phyloP scores from a whole-genome alignment of 768 basidiomycete genomes.

The Suillus decipiens region DNA sequence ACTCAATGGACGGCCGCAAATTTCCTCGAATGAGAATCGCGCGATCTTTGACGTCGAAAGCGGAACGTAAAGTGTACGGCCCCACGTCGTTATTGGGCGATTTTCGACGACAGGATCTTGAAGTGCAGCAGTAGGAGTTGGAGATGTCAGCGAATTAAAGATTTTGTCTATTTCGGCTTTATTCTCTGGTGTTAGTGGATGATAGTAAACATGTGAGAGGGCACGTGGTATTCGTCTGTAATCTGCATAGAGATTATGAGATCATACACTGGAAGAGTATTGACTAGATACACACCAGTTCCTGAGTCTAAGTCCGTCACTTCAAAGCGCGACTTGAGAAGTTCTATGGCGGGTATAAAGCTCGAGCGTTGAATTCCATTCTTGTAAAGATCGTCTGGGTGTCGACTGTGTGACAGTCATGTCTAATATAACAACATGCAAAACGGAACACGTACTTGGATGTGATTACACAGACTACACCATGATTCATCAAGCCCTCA shows the following conservation, averaged over 20 bases:
- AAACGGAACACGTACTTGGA: conserved; percentile 75
- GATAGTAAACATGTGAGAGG: conserved; percentile 91
- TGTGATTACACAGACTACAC: conserved; percentile 94
- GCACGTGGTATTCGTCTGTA: conserved; percentile 93
- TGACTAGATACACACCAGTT: conserved; percentile 59
- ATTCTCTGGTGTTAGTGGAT: conserved; percentile 72
- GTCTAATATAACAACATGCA: conserved; percentile 5
- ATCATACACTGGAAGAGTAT: not conserved
- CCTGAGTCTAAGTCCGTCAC: conserved; percentile 95
- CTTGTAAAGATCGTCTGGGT: conserved; percentile 97
- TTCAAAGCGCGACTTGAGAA: conserved; percentile 84
- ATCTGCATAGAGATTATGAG: conserved; percentile 49
- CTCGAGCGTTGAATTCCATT: conserved; percentile 96
- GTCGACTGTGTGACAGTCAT: conserved; percentile 64
- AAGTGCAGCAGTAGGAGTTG: conserved; percentile 37
- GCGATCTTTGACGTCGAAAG: conserved; percentile 81
- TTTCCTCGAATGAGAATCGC: conserved; percentile 79
- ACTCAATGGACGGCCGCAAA: conserved; percentile 88
- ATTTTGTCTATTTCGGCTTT: conserved; percentile 75
- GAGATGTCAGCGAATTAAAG: conserved; percentile 70
- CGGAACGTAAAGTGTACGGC: conserved; percentile 76
- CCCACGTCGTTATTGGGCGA: conserved; percentile 84
- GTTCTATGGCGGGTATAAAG: conserved; percentile 92
- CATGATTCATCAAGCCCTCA: conserved; percentile 82
- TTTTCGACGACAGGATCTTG: conserved; percentile 57